Percentiles rank a stretch among this genome's conserved stretches.
phyloP scores from a whole-genome alignment of 192 early-diverging fungal genomes.

The Paraglomus brasilianum region DNA sequence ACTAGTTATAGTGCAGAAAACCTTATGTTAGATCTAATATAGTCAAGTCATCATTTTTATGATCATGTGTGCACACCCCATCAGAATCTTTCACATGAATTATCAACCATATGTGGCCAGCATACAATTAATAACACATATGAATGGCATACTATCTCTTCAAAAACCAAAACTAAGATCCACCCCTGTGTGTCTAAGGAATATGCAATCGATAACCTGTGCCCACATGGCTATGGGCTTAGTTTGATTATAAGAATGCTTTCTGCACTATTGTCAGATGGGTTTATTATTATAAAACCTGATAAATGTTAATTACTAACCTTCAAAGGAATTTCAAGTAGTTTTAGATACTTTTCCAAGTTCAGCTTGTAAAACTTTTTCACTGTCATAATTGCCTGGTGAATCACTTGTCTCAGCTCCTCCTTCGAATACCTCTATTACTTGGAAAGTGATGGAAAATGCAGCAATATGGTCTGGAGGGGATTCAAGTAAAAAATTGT shows the following conservation, averaged over 20 bases:
- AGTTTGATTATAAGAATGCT: constrained; percentile 12
- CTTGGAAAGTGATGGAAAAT: constrained; percentile 23
- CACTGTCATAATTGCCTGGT: constrained; percentile 13
- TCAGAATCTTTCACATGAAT: constrained; percentile 14
- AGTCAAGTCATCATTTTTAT: constrained; percentile 10
- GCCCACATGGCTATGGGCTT: constrained; percentile 30
- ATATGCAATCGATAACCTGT: constrained; percentile 20
- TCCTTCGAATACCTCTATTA: constrained; percentile 22
- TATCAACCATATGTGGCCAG: constrained; percentile 25
- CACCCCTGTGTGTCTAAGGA: constrained; percentile 20
- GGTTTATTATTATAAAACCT: constrained; percentile 13
- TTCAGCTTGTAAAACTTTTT: constrained; percentile 5
- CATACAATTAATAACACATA: constrained; percentile 22
- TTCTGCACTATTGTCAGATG: constrained; percentile 25
- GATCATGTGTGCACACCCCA: constrained; percentile 20
- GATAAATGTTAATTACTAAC: constrained; percentile 25
- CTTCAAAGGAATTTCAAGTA: constrained; percentile 26
- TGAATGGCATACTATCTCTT: constrained; percentile 13
- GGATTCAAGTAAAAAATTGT: not conserved
- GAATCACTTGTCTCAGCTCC: constrained; percentile 8
- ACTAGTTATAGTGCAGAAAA: constrained; percentile 29
- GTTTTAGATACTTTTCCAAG: constrained; percentile 11
- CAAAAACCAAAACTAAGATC: constrained; percentile 20
- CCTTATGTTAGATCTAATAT: constrained; percentile 23
- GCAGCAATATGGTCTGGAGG: constrained; percentile 14